A percentile compares a stretch with the other conserved stretches of the same genome.
phyloP scores from a whole-genome alignment of 208 protist species.

The Plasmodiophora brassicae region DNA sequence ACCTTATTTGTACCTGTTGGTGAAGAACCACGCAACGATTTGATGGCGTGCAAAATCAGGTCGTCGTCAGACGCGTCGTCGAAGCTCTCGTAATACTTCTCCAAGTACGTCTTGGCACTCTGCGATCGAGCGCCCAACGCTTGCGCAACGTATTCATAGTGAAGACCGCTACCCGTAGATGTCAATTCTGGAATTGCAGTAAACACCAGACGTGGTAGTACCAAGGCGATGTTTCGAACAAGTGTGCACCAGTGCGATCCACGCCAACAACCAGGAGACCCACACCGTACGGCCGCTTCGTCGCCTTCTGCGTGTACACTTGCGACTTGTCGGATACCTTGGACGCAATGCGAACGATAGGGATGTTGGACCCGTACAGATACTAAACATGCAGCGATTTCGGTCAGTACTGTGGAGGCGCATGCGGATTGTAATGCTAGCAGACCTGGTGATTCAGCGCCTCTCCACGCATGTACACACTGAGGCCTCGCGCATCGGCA shows the following conservation, averaged over 20 bases:
- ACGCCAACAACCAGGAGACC: constrained; percentile 92
- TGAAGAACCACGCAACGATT: neutral
- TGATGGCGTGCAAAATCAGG: constrained; percentile 45
- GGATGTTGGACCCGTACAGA: constrained; percentile 46
- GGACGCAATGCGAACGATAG: constrained; percentile 67
- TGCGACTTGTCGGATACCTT: constrained; percentile 85
- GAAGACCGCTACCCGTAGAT: constrained; percentile 71
- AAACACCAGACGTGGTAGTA: neutral
- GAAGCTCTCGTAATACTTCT: constrained; percentile 89
- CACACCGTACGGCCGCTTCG: constrained; percentile 95
- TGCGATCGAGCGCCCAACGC: constrained; percentile 97
- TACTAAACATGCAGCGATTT: neutral
- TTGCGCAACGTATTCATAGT: constrained; percentile 93
- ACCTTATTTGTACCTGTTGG: neutral
- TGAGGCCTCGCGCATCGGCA: constrained; percentile 81
- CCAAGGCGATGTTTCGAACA: constrained; percentile 49
- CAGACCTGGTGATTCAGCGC: constrained; percentile 89
- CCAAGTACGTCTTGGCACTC: constrained; percentile 88
- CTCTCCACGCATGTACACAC: constrained; percentile 88
- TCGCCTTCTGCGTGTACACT: constrained; percentile 87
- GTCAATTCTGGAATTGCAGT: neutral
- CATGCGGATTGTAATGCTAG: constrained; percentile 65
- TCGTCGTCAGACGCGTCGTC: constrained; percentile 45
- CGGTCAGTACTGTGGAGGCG: constrained; percentile 63
- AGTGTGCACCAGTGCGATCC: constrained; percentile 58